These are phyloP conservation scores for Citrus cavaleriei DNA, from an alignment of 345 rosid species.

Conservation along the genomic window DNA sequence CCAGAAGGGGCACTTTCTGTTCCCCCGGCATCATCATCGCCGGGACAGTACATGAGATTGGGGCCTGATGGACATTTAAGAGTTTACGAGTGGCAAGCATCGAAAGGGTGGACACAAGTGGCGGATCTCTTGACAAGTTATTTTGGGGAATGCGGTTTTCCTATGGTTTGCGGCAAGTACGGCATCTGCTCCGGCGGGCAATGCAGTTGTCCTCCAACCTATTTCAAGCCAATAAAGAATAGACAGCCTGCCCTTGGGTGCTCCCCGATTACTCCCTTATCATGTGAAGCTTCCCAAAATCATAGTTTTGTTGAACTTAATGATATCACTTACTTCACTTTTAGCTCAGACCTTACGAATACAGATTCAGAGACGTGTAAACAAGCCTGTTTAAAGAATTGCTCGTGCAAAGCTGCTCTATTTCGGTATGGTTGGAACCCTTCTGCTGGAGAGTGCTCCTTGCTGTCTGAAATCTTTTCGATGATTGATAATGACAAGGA, in stretches of 20 bases:
- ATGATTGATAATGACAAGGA: not conserved
- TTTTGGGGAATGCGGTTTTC: conserved; percentile 20
- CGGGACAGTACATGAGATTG: conserved; percentile 12
- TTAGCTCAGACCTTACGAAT: not conserved
- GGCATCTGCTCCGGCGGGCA: conserved; percentile 28
- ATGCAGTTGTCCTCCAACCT: conserved; percentile 24
- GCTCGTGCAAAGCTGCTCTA: conserved; percentile 25
- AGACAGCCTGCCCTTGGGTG: conserved; percentile 28
- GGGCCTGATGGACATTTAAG: conserved; percentile 27
- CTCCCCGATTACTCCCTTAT: conserved; percentile 7
- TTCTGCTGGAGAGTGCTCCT: conserved; percentile 3
- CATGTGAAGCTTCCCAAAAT: conserved; percentile 11
- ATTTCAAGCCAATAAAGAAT: conserved; percentile 16
- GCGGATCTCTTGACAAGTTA: conserved; percentile 17
- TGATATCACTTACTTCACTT: conserved; percentile 6
- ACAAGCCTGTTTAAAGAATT: conserved; percentile 15
- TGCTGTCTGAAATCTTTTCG: conserved; percentile 3
- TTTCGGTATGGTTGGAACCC: conserved; percentile 1
- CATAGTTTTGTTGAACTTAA: conserved; percentile 23
- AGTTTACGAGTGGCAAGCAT: conserved; percentile 13
- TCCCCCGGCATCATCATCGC: not conserved
- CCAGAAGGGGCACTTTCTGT: not conserved
- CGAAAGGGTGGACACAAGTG: conserved; percentile 1
- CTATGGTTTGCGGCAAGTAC: conserved; percentile 30
- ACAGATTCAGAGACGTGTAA: conserved; percentile 11